phyloP scores from a whole-genome alignment of 1,139 yeast genomes.

The Blastobotrys persicus region DNA sequence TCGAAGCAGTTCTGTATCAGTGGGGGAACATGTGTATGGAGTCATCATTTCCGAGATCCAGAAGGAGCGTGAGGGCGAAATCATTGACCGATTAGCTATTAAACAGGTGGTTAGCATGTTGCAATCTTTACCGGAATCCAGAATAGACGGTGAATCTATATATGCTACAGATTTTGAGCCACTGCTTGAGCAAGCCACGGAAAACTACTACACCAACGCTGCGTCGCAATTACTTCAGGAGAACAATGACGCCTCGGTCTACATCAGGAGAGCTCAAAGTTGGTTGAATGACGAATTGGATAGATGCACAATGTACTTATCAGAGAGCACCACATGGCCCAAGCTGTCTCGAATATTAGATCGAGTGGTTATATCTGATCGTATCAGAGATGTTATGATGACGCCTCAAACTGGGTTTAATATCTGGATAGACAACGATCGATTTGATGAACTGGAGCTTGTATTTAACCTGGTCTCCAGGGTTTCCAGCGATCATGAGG shows the following conservation, averaged over 20 bases:
- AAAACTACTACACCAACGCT: constrained; percentile 51
- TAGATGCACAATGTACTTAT: constrained; percentile 55
- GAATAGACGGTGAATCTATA: constrained; percentile 43
- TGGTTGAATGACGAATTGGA: constrained; percentile 59
- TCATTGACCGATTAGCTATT: constrained; percentile 59
- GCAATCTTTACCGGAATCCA: constrained; percentile 52
- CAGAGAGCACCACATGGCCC: constrained; percentile 50
- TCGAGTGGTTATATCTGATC: constrained; percentile 59
- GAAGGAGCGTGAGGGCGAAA: constrained; percentile 57
- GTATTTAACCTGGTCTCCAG: constrained; percentile 52
- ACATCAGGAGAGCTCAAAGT: constrained; percentile 52
- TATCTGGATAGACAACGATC: constrained; percentile 50
- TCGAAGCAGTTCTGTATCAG: constrained; percentile 44
- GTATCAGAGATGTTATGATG: constrained; percentile 52
- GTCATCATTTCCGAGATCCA: constrained; percentile 58
- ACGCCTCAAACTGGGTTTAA: constrained; percentile 55
- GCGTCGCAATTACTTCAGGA: constrained; percentile 44
- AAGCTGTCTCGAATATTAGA: constrained; percentile 58
- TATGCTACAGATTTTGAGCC: constrained; percentile 70
- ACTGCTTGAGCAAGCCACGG: constrained; percentile 53
- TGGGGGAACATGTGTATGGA: constrained; percentile 51
- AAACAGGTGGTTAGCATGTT: constrained; percentile 68
- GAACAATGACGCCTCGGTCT: constrained; percentile 50
- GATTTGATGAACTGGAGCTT: constrained; percentile 43
- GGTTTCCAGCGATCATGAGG: constrained; percentile 52